phyloP scores from a whole-genome alignment of 768 basidiomycete genomes.

The Mrakia frigida region DNA sequence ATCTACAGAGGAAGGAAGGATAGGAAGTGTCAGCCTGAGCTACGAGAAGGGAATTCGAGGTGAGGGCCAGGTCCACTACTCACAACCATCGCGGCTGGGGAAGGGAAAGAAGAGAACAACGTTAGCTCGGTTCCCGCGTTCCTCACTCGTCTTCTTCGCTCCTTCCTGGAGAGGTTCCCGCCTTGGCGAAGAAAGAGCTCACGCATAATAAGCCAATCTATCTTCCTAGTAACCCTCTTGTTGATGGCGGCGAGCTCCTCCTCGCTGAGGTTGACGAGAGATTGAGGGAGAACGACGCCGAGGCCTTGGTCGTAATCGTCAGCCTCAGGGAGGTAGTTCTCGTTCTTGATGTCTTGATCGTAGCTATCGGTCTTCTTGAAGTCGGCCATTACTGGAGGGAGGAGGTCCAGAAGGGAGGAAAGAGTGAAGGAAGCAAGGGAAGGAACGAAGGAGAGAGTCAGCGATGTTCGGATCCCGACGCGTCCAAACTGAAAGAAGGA shows the following conservation, averaged over 20 bases:
- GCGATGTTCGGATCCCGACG: not conserved
- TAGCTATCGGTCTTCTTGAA: not conserved
- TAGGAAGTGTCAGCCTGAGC: not conserved
- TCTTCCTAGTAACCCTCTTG: constrained; percentile 36
- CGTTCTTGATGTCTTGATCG: constrained; percentile 16
- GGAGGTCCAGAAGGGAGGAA: not conserved
- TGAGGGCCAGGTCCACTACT: too few species aligned
- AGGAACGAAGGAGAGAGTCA: not conserved
- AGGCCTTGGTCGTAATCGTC: not conserved
- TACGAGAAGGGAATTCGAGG: too few species aligned
- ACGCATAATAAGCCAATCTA: constrained; percentile 41
- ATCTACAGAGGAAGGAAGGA: too few species aligned
- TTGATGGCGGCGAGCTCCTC: constrained; percentile 38
- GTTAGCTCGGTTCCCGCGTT: not conserved
- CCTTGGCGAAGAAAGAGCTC: constrained; percentile 34
- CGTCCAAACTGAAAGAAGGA: not conserved
- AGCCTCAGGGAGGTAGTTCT: not conserved
- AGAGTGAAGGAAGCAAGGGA: not conserved
- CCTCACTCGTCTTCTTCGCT: not conserved
- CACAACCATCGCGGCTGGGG: constrained; percentile 26
- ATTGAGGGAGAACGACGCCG: constrained; percentile 34
- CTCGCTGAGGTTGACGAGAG: constrained; percentile 35
- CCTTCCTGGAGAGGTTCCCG: too few species aligned
- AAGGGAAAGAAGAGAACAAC: not conserved
- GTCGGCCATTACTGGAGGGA: not conserved